phyloP scores from a whole-genome alignment of 169 alveolate species.

The Theileria equi region DNA sequence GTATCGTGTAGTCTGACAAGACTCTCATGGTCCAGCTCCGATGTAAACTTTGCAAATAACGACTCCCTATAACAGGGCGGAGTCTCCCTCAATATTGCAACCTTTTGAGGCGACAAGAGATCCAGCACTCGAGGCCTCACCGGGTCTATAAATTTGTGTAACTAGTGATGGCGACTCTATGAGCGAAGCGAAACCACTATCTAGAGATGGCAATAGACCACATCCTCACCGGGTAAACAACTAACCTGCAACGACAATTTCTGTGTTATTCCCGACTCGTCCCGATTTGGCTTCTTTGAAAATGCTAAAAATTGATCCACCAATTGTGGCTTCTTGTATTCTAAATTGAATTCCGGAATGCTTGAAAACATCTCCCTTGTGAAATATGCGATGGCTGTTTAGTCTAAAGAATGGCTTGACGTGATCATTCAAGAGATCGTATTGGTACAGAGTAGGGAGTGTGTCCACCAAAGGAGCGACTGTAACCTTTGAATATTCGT shows the following conservation, averaged over 20 bases:
- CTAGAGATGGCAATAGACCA: not conserved
- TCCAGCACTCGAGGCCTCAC: slow-evolving; percentile 42
- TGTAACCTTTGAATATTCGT: slow-evolving; percentile 61
- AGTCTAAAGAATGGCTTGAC: slow-evolving; percentile 65
- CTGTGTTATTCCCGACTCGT: slow-evolving; percentile 18
- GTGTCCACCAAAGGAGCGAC: slow-evolving; percentile 72
- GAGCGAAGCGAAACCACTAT: not conserved
- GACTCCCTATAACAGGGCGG: slow-evolving; percentile 45
- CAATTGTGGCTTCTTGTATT: slow-evolving; percentile 36
- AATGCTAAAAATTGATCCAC: not conserved
- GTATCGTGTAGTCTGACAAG: slow-evolving; percentile 7
- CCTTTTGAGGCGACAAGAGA: slow-evolving; percentile 21
- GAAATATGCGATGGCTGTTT: slow-evolving; percentile 48
- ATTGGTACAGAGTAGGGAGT: slow-evolving; percentile 67
- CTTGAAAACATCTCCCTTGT: slow-evolving; percentile 62
- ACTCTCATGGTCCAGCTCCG: slow-evolving; percentile 30
- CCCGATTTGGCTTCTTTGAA: slow-evolving; percentile 10
- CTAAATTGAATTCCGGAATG: slow-evolving; percentile 74
- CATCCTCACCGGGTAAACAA: not conserved
- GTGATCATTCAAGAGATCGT: slow-evolving; percentile 66
- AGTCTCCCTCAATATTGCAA: slow-evolving; percentile 23
- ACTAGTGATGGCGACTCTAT: not conserved
- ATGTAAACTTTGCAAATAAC: slow-evolving; percentile 20
- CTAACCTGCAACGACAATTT: slow-evolving; percentile 9
- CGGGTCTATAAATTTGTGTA: slow-evolving; percentile 9